Percentiles rank a stretch among this genome's conserved stretches.
These are phyloP conservation scores for Leccinum barrowsii DNA, from an alignment of 768 basidiomycete species.

Conservation along the genomic window DNA sequence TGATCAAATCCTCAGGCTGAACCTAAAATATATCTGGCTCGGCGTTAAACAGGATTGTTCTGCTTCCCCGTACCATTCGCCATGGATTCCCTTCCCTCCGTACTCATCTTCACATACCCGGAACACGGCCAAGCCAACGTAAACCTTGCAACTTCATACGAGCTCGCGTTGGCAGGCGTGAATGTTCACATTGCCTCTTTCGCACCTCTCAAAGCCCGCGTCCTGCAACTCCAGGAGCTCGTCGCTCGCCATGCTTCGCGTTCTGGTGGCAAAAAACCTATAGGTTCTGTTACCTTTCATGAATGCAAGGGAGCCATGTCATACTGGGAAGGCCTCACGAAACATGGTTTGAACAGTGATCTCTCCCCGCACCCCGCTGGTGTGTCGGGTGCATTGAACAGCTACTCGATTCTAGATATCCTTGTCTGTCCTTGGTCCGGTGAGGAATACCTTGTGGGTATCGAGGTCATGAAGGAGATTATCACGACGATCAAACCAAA, in stretches of 20 bases:
- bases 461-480: conserved; percentile 3
- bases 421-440: neutral
- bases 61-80: neutral
- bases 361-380: neutral
- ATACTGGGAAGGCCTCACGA: neutral
- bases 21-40: neutral
- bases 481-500: conserved; percentile 1
- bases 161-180: neutral
- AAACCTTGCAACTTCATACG: neutral
- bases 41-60: neutral
- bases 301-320: conserved; percentile 2
- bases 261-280: neutral
- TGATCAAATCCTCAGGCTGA: no score
- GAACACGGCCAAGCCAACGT: neutral
- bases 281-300: conserved; percentile 3
- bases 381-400: neutral
- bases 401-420: neutral
- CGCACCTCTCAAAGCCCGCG: conserved; percentile 4
- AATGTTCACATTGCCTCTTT: conserved; percentile 1
- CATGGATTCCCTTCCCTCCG: neutral
- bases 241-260: neutral
- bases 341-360: neutral
- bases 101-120: neutral
- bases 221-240: conserved; percentile 9
- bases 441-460: conserved; percentile 5